Percentiles rank a stretch among this genome's conserved stretches.
Evolutionary conservation across 2,329 filamentous ascomycete genomes (phyloP).

Genomic region (Penicillium polonicum): DNA sequence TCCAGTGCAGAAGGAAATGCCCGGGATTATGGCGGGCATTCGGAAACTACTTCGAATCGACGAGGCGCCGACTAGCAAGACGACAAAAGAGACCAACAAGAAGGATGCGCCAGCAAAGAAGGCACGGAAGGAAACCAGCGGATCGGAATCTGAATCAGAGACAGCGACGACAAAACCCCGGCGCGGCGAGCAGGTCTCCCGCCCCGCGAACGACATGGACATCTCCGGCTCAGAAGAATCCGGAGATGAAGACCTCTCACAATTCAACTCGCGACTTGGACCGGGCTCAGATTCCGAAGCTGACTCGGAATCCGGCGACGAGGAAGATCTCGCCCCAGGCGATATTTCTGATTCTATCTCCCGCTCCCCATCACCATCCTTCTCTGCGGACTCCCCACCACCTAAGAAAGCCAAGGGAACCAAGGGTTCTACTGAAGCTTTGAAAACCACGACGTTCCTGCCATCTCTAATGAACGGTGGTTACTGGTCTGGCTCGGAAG

Average conservation of each 20-base stretch:
- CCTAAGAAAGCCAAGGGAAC: conserved; percentile 28
- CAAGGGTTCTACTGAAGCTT: conserved; percentile 21
- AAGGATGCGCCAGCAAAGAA: conserved; percentile 15
- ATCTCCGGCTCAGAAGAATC: conserved; percentile 29
- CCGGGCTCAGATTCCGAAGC: conserved; percentile 27
- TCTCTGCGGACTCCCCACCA: conserved; percentile 20
- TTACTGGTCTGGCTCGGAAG: conserved; percentile 63
- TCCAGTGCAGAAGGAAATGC: conserved; percentile 56
- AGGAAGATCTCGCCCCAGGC: conserved; percentile 20
- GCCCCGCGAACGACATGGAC: conserved; percentile 8
- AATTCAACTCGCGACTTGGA: conserved; percentile 38
- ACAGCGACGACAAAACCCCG: background rate
- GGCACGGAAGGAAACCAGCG: conserved; percentile 3
- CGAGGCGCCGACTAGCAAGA: conserved; percentile 20
- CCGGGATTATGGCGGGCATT: conserved; percentile 46
- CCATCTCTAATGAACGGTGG: conserved; percentile 61
- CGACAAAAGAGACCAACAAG: conserved; percentile 11
- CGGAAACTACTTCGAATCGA: conserved; percentile 40
- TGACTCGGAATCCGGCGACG: conserved; percentile 28
- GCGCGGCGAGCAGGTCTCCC: conserved; percentile 12
- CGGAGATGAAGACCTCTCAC: conserved; percentile 30
- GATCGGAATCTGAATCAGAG: conserved; percentile 16
- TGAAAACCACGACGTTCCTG: conserved; percentile 54
- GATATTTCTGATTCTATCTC: conserved; percentile 38
- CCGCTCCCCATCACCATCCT: conserved; percentile 33